Evolutionary conservation across 2,329 filamentous ascomycete species (phyloP), one percentile per base, ranked within the genome.

Genomic region (Drechmeria coniospora): DNA sequence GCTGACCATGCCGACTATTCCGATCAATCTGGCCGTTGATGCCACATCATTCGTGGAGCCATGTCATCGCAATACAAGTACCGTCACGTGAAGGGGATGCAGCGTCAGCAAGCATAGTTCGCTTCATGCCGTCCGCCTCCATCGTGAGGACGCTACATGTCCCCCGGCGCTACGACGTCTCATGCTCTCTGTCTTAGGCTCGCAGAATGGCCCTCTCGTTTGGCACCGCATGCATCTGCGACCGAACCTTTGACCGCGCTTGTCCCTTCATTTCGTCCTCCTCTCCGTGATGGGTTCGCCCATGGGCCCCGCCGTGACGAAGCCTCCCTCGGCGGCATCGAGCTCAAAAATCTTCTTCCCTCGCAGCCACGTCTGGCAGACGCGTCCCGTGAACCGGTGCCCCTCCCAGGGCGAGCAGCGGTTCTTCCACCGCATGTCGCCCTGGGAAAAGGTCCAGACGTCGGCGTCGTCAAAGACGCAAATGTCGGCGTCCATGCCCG

Each of bases 371-470:
- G 86, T 93, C 63, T 92, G 81, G 32, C 58, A 62, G 8, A 93
- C 84, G 33, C 83, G 69, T 1, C 86, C 86, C 25, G 64, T 68
- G 43, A 94, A 75, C 18, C 60, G 65, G 51, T 77, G 79, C 13
- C 81, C 81, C 50, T 93, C 79, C 64, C 92, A 94, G 0, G 86
- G 84, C 31, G 77, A 84, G 60, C 83, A 86, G 46, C 83, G 82
- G 54, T 94, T 93, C 53, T 83, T 76, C 68, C 92, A 98, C 39
- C 90, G 68, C 84, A 98, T 92, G 27, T 83, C 82, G 35, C 68
- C 74, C 12, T 68, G 63, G 32, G 69, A 57, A 28, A 92, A 74
- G 15, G 74, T 66, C 66, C 87, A 98, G 40, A 68, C 66, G 14
- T 72, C 74, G n/a, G 65, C 57, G 36, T 92, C 83, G 47, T 95